These are phyloP conservation scores for Elymus sibiricus DNA, from an alignment of 176 grass and related monocot genomes.

Conservation along the genomic window DNA sequence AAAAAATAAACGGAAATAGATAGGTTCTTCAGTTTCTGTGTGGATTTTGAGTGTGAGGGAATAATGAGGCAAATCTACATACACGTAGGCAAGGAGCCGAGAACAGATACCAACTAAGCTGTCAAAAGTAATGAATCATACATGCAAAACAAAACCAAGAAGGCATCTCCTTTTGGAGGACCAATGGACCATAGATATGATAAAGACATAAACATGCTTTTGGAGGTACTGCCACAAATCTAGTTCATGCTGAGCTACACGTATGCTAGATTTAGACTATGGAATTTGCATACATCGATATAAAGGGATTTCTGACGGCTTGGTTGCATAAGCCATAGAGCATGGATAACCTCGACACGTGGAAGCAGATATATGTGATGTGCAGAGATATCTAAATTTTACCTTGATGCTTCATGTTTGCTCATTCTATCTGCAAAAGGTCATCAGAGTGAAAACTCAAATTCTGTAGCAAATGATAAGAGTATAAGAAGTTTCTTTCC, in stretches of 20 bases:
- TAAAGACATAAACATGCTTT: conserved; percentile 27
- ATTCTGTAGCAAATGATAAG: neutral
- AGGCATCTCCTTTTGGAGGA: conserved; percentile 43
- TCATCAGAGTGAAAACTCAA: neutral
- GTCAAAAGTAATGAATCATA: conserved; percentile 9
- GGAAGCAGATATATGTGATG: conserved; percentile 13
- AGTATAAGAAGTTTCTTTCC: neutral
- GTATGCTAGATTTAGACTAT: conserved; percentile 19
- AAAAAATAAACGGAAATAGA: neutral
- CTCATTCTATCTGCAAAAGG: conserved; percentile 7
- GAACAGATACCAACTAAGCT: conserved; percentile 26
- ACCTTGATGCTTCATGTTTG: neutral
- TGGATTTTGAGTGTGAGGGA: neutral
- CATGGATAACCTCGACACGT: conserved; percentile 36
- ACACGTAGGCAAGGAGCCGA: neutral
- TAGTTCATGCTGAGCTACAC: conserved; percentile 20
- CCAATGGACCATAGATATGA: conserved; percentile 8
- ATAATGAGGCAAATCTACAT: neutral
- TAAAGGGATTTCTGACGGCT: conserved; percentile 17
- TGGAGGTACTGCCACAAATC: conserved; percentile 21
- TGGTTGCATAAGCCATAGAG: conserved; percentile 27
- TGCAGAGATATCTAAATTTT: conserved; percentile 1
- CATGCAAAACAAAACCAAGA: conserved; percentile 22
- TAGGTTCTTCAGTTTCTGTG: neutral
- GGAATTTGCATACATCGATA: conserved; percentile 18